Conservation (phyloP, 345 rosid species). For the Crucihimalaya himalaica region DNA sequence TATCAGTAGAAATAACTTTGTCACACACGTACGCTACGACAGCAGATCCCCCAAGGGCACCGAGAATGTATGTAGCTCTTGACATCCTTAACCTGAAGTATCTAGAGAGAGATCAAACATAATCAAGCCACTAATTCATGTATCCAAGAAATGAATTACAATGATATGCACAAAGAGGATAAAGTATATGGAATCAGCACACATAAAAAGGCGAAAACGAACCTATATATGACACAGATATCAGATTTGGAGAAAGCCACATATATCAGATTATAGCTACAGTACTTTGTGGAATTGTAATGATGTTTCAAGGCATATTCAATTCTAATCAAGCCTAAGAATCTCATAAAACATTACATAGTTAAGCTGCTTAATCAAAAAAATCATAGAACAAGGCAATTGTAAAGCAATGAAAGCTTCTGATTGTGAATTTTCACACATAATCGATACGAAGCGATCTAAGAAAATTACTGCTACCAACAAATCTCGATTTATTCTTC, state of each 20-base stretch:
- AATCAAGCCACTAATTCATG: neutral
- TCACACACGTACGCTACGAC: constrained; percentile 65
- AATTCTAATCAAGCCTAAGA: neutral
- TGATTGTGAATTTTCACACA: neutral
- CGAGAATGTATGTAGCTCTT: constrained; percentile 51
- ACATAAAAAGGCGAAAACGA: neutral
- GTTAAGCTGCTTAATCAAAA: neutral
- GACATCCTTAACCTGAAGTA: constrained; percentile 25
- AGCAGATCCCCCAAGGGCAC: constrained; percentile 57
- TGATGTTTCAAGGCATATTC: neutral
- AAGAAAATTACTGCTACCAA: neutral
- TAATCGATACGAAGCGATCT: neutral
- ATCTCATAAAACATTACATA: neutral
- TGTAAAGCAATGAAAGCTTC: too few species aligned
- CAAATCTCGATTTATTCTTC: neutral
- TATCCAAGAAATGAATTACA: neutral
- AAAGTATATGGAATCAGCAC: neutral
- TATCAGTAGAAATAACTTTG: constrained; percentile 52
- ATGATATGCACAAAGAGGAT: neutral
- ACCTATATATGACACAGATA: neutral
- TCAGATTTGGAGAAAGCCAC: neutral
- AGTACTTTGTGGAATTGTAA: neutral
- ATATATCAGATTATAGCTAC: constrained; percentile 4
- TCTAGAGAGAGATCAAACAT: neutral
- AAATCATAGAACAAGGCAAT: neutral